Base-by-base conservation (phyloP, 805 yeast genomes). In the Candida yuanshanica region DNA sequence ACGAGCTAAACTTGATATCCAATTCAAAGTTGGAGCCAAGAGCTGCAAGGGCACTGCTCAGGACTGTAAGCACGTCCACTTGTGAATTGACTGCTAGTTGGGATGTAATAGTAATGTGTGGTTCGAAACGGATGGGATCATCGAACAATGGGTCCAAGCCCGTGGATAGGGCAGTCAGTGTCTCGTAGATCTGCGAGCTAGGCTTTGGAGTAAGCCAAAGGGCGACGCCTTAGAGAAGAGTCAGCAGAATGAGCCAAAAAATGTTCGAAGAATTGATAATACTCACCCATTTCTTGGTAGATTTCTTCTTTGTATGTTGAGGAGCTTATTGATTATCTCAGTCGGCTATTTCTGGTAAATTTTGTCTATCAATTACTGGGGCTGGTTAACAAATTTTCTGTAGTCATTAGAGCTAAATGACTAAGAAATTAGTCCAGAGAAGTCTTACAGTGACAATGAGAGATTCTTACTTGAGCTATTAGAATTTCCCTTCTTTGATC, bases 91-190 rank as follows among this genome's bases (percentile, higher is more conserved):
- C 63, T 2, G 60, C 64, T 24, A 85, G 64, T 43, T 76, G 72
- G n/a, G 87, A 71, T 2, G 88, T 77, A 21, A 85, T 69, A 2
- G 95, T 86, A 26, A 86, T 69, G 56, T 85, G 95, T 4, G 95
- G 95, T 46, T 77, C 83, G 51, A 84, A 79, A 23, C 53, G 58
- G 2, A 83, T 83, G 1, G 88, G 79, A 38, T 79, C 82, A 10
- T 84, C 83, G 53, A 85, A 83, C n/a, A 83, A 63, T 1, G 90
- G 81, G 33, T 73, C 75, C 26, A 85, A 59, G 9, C 88, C 79
- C n/a, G 72, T 65, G 59, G 81, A 80, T 27, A 82, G 65, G 16
- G 83, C 74, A 12, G 66, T 63, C 18, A 85, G 59, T 36, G 77
- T 75, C 37, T 80, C 85, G 51, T 74, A 59, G 18, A 81, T 63